Percentiles rank a stretch among this genome's conserved stretches.
Conservation (phyloP, 768 basidiomycete species). For the Dictyophora rubrovolvata region DNA sequence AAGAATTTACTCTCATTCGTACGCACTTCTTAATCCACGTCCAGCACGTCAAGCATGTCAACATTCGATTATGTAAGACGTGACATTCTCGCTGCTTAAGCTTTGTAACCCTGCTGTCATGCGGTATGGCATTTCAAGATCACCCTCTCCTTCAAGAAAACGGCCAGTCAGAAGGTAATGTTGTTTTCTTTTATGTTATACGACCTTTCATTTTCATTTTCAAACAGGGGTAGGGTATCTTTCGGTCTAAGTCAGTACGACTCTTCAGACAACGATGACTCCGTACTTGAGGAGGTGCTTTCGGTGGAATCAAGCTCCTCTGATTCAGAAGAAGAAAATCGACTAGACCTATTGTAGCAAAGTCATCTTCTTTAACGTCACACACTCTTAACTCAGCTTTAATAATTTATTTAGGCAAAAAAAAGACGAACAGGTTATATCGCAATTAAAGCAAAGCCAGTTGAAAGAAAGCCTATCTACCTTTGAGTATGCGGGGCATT, state of each 20-base stretch:
- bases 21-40: no score
- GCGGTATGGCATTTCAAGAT: slow-evolving; percentile 4
- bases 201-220: neutral
- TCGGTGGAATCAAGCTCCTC: slow-evolving; percentile 23
- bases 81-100: neutral
- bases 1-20: no score
- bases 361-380: slow-evolving; percentile 8
- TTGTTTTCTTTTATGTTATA: neutral
- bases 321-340: slow-evolving; percentile 35
- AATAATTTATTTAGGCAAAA: neutral
- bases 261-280: slow-evolving; percentile 27
- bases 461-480: slow-evolving; percentile 38
- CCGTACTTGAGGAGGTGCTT: slow-evolving; percentile 5
- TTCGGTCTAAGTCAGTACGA: slow-evolving; percentile 26
- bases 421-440: slow-evolving; percentile 16
- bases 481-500: slow-evolving; percentile 39
- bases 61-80: neutral
- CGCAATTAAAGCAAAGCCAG: slow-evolving; percentile 24
- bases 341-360: slow-evolving; percentile 26
- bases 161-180: neutral
- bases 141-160: neutral
- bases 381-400: neutral
- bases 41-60: no score
- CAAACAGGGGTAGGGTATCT: neutral
- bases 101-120: neutral